Evolutionary conservation across 2,329 filamentous ascomycete species (phyloP), one percentile per base, ranked within the genome.

Genomic region (Ophiostoma angusticollis): DNA sequence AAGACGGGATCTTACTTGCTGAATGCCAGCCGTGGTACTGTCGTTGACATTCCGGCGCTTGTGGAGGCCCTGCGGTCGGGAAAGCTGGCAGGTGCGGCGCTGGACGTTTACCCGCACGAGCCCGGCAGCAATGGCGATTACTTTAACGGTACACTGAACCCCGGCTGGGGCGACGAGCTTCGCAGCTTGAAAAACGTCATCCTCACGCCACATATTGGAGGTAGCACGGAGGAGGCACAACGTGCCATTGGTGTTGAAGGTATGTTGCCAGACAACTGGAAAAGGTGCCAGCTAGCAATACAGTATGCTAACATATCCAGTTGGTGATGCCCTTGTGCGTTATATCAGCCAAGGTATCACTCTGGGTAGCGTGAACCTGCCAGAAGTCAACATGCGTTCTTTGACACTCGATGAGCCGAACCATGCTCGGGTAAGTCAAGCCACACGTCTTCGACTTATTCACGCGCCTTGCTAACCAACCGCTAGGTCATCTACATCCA

Each of bases 271-370:
- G n/a, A n/a, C n/a, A n/a, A n/a, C n/a, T n/a, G n/a, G n/a, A n/a
- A n/a, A n/a, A n/a, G n/a, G n/a, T n/a, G n/a, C n/a, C n/a, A n/a
- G n/a, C n/a, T n/a, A 13, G 6, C 8, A 31, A 25, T 21, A 34
- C 12, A 16, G 37, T 49, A 53, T 39, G 28, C 39, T 41, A 22
- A 41, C 39, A 17, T 14, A 16, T 31, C 13, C 44, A 76, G 91
- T 98, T 42, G 78, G 74, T 47, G 80, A 91, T 34, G 83, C 87
- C 29, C 68, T 98, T 37, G 82, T 93, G 41, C 78, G 84, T 53
- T 98, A 96, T 59, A 91, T 96, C 57, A 98, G 96, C 64, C 85
- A 91, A 60, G 91, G 91, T 44, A 77, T 80, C 41, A 98, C 91
- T 3, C 62, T 93, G 19, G 87, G 86, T 49, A 85, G 87, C 45